phyloP scores from a whole-genome alignment of 257 asterid species.

The Handroanthus guayacan region DNA sequence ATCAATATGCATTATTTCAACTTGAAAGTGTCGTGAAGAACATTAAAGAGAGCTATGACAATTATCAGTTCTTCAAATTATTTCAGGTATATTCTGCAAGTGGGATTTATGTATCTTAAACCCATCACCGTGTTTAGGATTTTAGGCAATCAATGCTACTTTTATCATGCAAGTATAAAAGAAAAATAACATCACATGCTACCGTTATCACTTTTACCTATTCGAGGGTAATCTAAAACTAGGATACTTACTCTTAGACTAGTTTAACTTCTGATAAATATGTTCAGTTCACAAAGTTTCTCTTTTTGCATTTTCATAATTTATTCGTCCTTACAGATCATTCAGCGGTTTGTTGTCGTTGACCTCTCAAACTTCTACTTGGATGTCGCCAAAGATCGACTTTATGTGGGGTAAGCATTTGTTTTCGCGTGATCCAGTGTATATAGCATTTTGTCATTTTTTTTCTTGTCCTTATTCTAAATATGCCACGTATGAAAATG shows the following conservation, averaged over 20 bases:
- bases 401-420: constrained; percentile 85
- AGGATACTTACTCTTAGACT: no score
- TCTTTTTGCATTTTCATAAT: background rate
- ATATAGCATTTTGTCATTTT: background rate
- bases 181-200: background rate
- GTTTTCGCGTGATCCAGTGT: constrained; percentile 24
- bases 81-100: constrained; percentile 69
- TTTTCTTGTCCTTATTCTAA: background rate
- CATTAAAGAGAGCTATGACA: constrained; percentile 86
- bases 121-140: constrained; percentile 13
- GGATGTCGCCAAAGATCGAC: constrained; percentile 97
- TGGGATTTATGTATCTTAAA: background rate
- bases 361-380: constrained; percentile 97
- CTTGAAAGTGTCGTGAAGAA: constrained; percentile 78
- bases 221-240: background rate
- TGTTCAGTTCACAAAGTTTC: no score
- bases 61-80: constrained; percentile 90
- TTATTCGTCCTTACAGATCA: constrained; percentile 57
- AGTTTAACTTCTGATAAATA: no score
- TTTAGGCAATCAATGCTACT: constrained; percentile 1
- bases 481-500: background rate
- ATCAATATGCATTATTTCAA: constrained; percentile 88
- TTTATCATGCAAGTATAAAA: background rate
- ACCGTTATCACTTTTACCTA: background rate
- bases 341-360: constrained; percentile 90